Evolutionary conservation across 345 rosid genomes (phyloP).

Genomic region (Bruguiera sexangula): DNA sequence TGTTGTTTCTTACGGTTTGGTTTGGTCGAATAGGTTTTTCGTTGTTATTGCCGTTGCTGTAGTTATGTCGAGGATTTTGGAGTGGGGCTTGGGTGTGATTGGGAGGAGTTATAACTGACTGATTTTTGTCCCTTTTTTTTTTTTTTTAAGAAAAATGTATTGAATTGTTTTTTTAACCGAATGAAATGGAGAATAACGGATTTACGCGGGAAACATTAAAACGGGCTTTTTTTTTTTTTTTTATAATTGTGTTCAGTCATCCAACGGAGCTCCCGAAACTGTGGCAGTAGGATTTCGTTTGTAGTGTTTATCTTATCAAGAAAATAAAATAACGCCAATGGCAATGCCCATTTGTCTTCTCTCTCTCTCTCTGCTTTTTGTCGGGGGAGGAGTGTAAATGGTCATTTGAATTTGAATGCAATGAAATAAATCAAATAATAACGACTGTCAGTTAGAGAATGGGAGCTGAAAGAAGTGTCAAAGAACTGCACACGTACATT

Average conservation of each 20-base stretch:
- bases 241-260: background rate
- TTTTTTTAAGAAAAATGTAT: no score
- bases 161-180: no score
- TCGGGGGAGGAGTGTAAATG: no score
- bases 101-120: slow-evolving; percentile 11
- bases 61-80: background rate
- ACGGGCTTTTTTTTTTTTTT: background rate
- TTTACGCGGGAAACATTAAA: no score
- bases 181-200: no score
- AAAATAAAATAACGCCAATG: background rate
- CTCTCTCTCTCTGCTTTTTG: no score
- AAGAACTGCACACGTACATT: slow-evolving; percentile 21
- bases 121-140: background rate
- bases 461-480: slow-evolving; percentile 20
- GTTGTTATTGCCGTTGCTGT: background rate
- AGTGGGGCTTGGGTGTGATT: slow-evolving; percentile 6
- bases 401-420: background rate
- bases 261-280: slow-evolving; percentile 10
- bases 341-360: background rate
- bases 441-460: slow-evolving; percentile 11
- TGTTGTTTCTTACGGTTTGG: background rate
- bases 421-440: background rate
- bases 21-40: background rate
- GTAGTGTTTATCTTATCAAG: background rate
- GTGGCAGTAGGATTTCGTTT: slow-evolving; percentile 11